These are phyloP conservation scores for Penicillium cinerascens DNA, from an alignment of 495 filamentous ascomycete genomes.

Conservation along the genomic window DNA sequence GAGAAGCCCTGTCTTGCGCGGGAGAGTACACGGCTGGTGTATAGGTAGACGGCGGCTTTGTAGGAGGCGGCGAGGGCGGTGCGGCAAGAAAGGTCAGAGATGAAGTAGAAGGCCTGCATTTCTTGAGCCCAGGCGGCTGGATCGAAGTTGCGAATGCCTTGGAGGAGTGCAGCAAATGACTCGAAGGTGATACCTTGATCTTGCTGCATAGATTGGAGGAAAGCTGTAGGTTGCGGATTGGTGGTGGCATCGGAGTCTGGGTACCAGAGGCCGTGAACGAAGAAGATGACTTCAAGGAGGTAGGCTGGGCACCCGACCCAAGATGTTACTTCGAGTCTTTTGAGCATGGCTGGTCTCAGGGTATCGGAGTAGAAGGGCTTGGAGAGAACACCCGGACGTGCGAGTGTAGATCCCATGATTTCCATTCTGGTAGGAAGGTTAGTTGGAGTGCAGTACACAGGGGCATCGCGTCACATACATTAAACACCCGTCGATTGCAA, in stretches of 20 bases:
- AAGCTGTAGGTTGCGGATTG: conserved; percentile 27
- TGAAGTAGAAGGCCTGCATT: conserved; percentile 38
- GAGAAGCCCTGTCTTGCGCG: conserved; percentile 28
- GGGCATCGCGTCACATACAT: conserved; percentile 25
- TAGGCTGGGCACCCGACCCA: conserved; percentile 49
- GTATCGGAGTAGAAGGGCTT: conserved; percentile 41
- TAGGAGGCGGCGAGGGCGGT: conserved; percentile 41
- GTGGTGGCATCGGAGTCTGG: conserved; percentile 25
- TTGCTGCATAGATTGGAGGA: conserved; percentile 24
- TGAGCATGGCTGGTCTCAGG: conserved; percentile 41
- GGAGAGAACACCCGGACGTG: conserved; percentile 41
- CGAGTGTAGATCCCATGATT: conserved; percentile 49
- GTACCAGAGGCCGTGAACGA: conserved; percentile 43
- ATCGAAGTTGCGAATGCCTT: conserved; percentile 44
- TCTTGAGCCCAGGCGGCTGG: conserved; percentile 41
- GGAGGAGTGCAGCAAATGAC: conserved; percentile 35
- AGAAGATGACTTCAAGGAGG: conserved; percentile 47
- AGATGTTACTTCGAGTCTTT: conserved; percentile 45
- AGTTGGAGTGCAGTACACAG: not conserved
- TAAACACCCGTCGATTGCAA: conserved; percentile 42
- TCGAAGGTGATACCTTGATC: conserved; percentile 29
- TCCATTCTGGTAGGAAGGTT: conserved; percentile 30
- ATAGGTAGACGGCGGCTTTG: conserved; percentile 45
- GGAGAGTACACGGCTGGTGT: conserved; percentile 43
- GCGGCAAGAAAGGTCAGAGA: conserved; percentile 38